Base-by-base conservation (phyloP, 2,329 filamentous ascomycete genomes). In the Fusarium virguliforme region DNA sequence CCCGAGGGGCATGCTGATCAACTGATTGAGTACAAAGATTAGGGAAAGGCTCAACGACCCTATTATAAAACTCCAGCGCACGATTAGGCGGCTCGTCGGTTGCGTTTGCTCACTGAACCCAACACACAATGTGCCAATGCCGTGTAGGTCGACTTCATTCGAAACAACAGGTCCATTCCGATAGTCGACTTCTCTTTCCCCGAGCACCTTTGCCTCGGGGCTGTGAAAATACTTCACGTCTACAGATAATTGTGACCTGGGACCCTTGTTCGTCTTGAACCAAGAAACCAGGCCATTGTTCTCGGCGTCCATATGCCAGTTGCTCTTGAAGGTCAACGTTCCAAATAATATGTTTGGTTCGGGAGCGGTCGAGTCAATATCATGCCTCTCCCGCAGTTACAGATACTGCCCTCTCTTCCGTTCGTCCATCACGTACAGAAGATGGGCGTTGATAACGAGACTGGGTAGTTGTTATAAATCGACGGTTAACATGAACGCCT, bases 51-150 rank as follows among this genome's bases (percentile, higher is more conserved):
- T 60, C 58, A 32, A 54, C 28, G 5, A 60, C 58, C n/a, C 18
- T 28, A 8, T 54, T 60, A 9, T 40, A 60, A 40, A 60, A 60
- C 5, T 60, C 46, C 35, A 60, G 13, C 10, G 58, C 58, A 43
- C 41, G 46, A 26, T 54, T 54, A 4, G 28, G 26, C 4, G 58
- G 58, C 26, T 60, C 58, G 6, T 53, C 46, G 8, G 18, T n/a
- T 10, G 35, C 12, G 24, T 6, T 28, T 34, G 34, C 8, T 54
- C 24, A 7, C 18, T 41, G 15, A 54, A 60, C 26, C 41, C 35
- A n/a, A 60, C 30, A 18, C 58, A 60, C 58, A 60, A 10, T 18
- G 46, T 6, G 35, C n/a, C 46, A 32, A 9, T 2, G 46, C 24
- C 9, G 58, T 35, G 38, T 60, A 60, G 9, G 1, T 26, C 2